Evolutionary conservation across 768 basidiomycete species (phyloP), one percentile per base, ranked within the genome.

Genomic region (Phallus indusiatus): DNA sequence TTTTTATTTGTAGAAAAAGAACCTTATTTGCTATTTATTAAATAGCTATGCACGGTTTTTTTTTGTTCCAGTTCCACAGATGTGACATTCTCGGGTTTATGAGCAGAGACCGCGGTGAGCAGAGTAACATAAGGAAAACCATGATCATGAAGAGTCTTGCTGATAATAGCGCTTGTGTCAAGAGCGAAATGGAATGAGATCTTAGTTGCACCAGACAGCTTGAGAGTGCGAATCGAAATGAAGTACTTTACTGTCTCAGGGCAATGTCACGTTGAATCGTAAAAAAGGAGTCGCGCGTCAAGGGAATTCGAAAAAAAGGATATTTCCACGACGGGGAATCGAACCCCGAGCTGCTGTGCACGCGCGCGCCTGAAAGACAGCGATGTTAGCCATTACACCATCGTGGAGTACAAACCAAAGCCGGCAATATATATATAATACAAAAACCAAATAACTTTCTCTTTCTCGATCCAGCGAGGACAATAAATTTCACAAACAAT

Each of bases 361-460:
- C 17, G 5, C 12, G 16, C 28, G 28, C 18, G 21, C n/a, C 1
- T 59, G 57, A 59, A 52, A 59, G 57, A 52, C 57, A 52, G 49
- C 49, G 49, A 59, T 59, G 57, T 59, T 59, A 59, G 57, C 49
- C 57, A 59, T 59, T 59, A 59, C 57, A 59, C 57, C 57, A 59
- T 52, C 47, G 24, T 42, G 57, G 57, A 59, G 5, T n/a, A n/a
- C 12, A 2, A 42, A 2, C 9, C 12, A 12, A 42, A 5, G n/a
- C 42, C 12, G 5, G 42, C 12, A n/a, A 10, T 14, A 42, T 14
- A 11, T 10, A 14, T n/a, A 42, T 10, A 42, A 42, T 42, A 2
- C 4, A 12, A 42, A 42, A 4, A 42, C 4, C 9, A n/a, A 11
- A 14, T n/a, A n/a, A n/a, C n/a, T n/a, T n/a, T n/a, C n/a, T n/a